Percentiles rank a stretch among this genome's conserved stretches.
Evolutionary conservation across 1,284 basidiomycete genomes (phyloP).

Genomic region (Calocybe gambosa): DNA sequence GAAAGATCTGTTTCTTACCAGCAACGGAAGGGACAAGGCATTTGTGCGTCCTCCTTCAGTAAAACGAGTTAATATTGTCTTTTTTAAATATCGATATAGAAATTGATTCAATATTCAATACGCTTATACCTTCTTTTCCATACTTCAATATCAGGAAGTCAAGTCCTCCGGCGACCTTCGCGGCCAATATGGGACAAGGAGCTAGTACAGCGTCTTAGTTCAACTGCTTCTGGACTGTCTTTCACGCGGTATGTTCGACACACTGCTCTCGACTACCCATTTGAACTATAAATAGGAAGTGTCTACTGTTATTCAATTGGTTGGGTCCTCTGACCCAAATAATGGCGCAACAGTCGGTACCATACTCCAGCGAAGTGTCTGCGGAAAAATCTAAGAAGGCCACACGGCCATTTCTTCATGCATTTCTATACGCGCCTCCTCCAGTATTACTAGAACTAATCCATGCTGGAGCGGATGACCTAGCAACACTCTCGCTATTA

Average conservation of each 20-base stretch:
- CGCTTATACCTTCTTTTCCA: constrained; percentile 70
- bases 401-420: constrained; percentile 54
- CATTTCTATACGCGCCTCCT: constrained; percentile 71
- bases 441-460: constrained; percentile 75
- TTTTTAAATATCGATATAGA: constrained; percentile 40
- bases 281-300: constrained; percentile 46
- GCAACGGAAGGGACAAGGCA: constrained; percentile 73
- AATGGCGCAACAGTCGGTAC: constrained; percentile 55
- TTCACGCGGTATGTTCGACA: constrained; percentile 49
- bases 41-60: constrained; percentile 49
- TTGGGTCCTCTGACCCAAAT: constrained; percentile 63
- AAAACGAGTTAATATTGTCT: constrained; percentile 3
- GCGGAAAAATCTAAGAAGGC: constrained; percentile 29
- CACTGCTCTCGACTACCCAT: background rate
- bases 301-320: constrained; percentile 78
- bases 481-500: constrained; percentile 64
- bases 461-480: constrained; percentile 67
- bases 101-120: constrained; percentile 78
- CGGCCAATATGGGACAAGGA: constrained; percentile 49
- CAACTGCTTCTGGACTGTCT: constrained; percentile 60
- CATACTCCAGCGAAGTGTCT: constrained; percentile 42
- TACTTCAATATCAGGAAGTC: constrained; percentile 38
- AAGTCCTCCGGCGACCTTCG: constrained; percentile 37
- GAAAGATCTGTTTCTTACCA: constrained; percentile 70
- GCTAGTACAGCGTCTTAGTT: constrained; percentile 51